Base-by-base conservation (phyloP, 1,139 yeast genomes). In the Pichia sp. region DNA sequence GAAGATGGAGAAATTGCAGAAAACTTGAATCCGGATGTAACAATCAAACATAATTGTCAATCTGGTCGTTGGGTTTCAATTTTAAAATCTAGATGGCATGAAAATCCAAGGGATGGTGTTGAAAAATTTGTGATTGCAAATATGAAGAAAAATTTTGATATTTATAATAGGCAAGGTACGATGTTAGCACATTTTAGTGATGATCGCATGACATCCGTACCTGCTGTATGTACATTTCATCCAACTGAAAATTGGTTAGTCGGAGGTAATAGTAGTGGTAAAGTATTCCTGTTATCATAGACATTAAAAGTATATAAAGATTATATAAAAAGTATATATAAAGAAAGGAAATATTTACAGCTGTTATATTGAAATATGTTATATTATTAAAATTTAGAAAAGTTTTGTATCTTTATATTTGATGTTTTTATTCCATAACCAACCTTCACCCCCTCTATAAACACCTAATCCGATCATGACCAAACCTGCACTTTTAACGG, bases 11-110 rank as follows among this genome's bases (percentile, higher is more conserved):
- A 52, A 25, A 47, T 58, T 7, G 52, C 61, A 40, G 51, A 55
- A 45, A 50, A 67, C 45, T 57, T 87, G 29, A 59, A 56, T 11
- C 94, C 96, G 0, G 61, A 73, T 32, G 73, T 76, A 28, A 77
- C 77, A 10, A 71, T 92, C 42, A 77, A 76, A 50, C 97, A 92
- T 62, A 90, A 90, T 57, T 92, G 97, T 65, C 96, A 90, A 62
- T 84, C 96, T 0, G 97, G 98, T 0, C 69, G 96, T 51, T 92
- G 98, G 98, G 96, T 92, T 1, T 82, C 96, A 1, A 90, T 92
- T 42, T 68, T 92, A 46, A 87, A 89, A 57, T 80, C 96, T 0
- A 74, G 79, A 56, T 92, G 97, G 94, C 96, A 87, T 49, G 55
- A 61, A 3, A 61, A 68, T 20, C 95, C 95, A 0, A 67, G 63